Percentiles rank a stretch among this genome's conserved stretches.
Evolutionary conservation across 768 basidiomycete species (phyloP).

Genomic region (Agaricus blazei): DNA sequence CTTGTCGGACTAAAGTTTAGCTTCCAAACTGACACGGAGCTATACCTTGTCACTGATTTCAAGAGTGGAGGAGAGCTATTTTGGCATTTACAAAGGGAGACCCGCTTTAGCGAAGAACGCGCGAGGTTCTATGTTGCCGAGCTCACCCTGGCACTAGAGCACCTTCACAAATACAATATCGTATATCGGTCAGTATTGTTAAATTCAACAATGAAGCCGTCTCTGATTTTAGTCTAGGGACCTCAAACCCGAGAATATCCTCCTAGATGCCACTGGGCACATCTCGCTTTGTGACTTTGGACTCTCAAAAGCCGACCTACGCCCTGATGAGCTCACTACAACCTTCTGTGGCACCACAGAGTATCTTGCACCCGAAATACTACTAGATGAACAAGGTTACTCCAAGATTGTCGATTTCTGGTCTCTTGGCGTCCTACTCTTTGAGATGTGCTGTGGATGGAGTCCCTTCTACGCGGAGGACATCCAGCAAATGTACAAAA

Average conservation of each 20-base stretch:
- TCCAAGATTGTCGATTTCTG: constrained; percentile 99
- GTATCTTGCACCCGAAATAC: constrained; percentile 98
- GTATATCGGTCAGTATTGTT: constrained; percentile 68
- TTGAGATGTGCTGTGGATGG: constrained; percentile 99
- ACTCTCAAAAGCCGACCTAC: constrained; percentile 92
- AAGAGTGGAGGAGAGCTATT: constrained; percentile 98
- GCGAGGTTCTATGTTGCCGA: constrained; percentile 97
- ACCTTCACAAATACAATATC: constrained; percentile 96
- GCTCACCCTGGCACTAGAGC: constrained; percentile 90
- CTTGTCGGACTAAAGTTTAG: constrained; percentile 97
- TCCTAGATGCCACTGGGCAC: constrained; percentile 96
- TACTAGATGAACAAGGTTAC: constrained; percentile 97
- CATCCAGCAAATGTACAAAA: constrained; percentile 99
- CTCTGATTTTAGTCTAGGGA: constrained; percentile 45
- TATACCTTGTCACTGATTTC: constrained; percentile 98
- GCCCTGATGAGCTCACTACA: constrained; percentile 92
- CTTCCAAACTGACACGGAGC: constrained; percentile 93
- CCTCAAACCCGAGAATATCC: constrained; percentile 97
- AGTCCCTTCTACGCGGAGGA: constrained; percentile 99
- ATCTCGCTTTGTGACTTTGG: constrained; percentile 99
- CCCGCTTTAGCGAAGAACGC: constrained; percentile 86
- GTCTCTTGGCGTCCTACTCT: constrained; percentile 91
- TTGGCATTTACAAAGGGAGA: constrained; percentile 97
- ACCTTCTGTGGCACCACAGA: constrained; percentile 99
- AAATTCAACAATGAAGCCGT: not conserved